phyloP scores from a whole-genome alignment of 2,329 filamentous ascomycete genomes.

The Hypoxylon sp. region DNA sequence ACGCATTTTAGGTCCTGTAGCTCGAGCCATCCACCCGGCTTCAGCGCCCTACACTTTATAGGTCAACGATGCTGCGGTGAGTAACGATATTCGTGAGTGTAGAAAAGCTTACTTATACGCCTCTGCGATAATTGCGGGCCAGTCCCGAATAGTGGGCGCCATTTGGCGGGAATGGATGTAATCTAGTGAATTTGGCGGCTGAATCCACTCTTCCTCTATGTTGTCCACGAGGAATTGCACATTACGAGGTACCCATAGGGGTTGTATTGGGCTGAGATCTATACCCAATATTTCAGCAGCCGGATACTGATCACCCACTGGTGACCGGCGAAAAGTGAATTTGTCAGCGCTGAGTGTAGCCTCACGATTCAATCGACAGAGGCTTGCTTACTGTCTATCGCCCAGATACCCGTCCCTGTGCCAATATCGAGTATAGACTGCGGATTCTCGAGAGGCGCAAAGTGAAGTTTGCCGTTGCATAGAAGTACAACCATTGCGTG shows the following conservation, averaged over 20 bases:
- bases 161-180: slow-evolving; percentile 72
- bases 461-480: slow-evolving; percentile 52
- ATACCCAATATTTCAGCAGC: slow-evolving; percentile 58
- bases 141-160: slow-evolving; percentile 69
- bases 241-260: slow-evolving; percentile 58
- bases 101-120: slow-evolving; percentile 60
- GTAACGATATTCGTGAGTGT: slow-evolving; percentile 15
- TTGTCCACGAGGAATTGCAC: slow-evolving; percentile 66
- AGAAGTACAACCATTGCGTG: slow-evolving; percentile 47
- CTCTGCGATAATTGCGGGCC: slow-evolving; percentile 64
- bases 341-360: slow-evolving; percentile 29
- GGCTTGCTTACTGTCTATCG: slow-evolving; percentile 49
- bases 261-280: slow-evolving; percentile 60
- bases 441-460: slow-evolving; percentile 44
- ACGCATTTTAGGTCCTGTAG: slow-evolving; percentile 67
- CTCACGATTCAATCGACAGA: slow-evolving; percentile 23
- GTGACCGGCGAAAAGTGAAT: slow-evolving; percentile 3
- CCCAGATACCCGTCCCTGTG: slow-evolving; percentile 57
- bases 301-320: slow-evolving; percentile 58
- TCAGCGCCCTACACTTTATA: slow-evolving; percentile 60
- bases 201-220: slow-evolving; percentile 69
- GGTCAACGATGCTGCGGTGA: slow-evolving; percentile 26
- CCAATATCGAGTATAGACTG: slow-evolving; percentile 51
- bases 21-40: slow-evolving; percentile 69
- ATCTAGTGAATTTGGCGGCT: slow-evolving; percentile 69